Conservation (phyloP, 768 basidiomycete species). For the Infundibulicybe gibba region DNA sequence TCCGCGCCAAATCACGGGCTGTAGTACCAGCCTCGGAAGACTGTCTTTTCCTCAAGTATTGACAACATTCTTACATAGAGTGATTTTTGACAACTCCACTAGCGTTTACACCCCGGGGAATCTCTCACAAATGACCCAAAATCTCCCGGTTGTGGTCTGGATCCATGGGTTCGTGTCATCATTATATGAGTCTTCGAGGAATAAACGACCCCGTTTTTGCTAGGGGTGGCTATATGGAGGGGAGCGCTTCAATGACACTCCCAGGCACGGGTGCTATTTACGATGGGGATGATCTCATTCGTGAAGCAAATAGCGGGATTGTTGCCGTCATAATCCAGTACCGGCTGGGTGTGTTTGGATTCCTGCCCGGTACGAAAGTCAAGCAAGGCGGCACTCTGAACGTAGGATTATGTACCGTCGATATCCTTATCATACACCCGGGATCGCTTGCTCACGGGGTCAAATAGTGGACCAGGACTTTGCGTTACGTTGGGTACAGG, state of each 20-base stretch:
- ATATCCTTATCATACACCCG: too few species aligned
- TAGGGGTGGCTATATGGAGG: constrained; percentile 7
- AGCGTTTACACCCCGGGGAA: constrained; percentile 1
- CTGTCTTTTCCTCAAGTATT: constrained; percentile 3
- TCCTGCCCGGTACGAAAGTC: constrained; percentile 25
- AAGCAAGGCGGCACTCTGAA: constrained; percentile 27
- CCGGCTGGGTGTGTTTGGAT: constrained; percentile 23
- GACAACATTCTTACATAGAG: background rate
- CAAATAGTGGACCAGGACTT: constrained; percentile 20
- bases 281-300: constrained; percentile 13
- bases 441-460: background rate
- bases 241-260: constrained; percentile 1
- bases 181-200: too few species aligned
- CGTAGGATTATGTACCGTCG: constrained; percentile 24
- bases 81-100: background rate
- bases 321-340: constrained; percentile 22
- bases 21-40: constrained; percentile 1
- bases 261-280: background rate
- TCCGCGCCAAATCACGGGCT: background rate
- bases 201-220: background rate
- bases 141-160: constrained; percentile 2
- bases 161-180: background rate
- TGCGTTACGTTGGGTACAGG: constrained; percentile 19
- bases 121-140: background rate
- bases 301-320: constrained; percentile 10